These are phyloP conservation scores for Trifolium pratense DNA, from an alignment of 306 rosid genomes.

Conservation along the genomic window DNA sequence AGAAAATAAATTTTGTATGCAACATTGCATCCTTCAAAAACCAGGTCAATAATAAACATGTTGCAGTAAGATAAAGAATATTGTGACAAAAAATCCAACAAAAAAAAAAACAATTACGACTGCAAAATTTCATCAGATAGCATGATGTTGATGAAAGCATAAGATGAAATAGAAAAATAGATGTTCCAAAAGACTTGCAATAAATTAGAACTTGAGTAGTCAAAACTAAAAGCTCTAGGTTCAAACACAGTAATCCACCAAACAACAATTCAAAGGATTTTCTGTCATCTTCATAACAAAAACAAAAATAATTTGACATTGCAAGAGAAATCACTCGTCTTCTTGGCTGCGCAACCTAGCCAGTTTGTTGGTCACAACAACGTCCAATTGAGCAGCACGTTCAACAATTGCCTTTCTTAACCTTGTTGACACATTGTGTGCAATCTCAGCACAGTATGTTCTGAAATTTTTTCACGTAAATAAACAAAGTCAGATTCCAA, in stretches of 20 bases:
- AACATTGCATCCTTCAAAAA: too few relatives aligned
- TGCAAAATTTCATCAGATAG: too few relatives aligned
- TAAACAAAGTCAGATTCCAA: not conserved
- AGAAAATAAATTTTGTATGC: too few relatives aligned
- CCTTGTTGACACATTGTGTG: constrained; percentile 65
- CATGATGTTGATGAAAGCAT: not conserved
- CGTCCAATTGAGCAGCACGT: constrained; percentile 78
- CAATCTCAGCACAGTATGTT: constrained; percentile 82
- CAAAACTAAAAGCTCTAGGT: constrained; percentile 10
- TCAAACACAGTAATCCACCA: constrained; percentile 19
- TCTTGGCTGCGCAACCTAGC: constrained; percentile 88
- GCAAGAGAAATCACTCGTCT: constrained; percentile 56
- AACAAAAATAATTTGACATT: constrained; percentile 5
- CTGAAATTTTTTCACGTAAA: constrained; percentile 37
- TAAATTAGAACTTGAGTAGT: constrained; percentile 1
- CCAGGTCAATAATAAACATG: too few relatives aligned
- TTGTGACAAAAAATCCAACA: too few relatives aligned
- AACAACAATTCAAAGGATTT: constrained; percentile 6
- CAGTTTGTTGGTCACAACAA: constrained; percentile 74
- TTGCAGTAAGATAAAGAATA: too few relatives aligned
- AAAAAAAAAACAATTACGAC: too few relatives aligned
- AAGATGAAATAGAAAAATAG: constrained; percentile 3
- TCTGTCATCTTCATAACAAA: constrained; percentile 29
- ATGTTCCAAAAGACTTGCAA: not conserved
- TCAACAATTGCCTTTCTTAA: constrained; percentile 77